Evolutionary conservation across 2,329 filamentous ascomycete species (phyloP), one percentile per base, ranked within the genome.

Genomic region (Aurifilum marmelostoma): DNA sequence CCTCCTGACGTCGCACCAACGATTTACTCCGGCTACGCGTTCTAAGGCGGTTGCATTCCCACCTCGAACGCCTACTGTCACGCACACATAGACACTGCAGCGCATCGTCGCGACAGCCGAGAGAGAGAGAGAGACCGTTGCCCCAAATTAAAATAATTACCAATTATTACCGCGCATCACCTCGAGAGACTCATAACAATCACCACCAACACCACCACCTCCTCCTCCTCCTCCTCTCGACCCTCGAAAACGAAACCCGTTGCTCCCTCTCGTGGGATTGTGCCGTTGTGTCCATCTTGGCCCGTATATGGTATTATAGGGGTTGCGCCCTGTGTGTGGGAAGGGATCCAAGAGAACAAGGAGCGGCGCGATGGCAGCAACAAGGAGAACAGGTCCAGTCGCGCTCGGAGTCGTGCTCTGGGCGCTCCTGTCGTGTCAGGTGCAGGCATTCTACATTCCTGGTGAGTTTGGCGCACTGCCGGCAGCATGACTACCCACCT

Each of bases 401-500:
- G 34, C 65, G 80, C 76, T 80, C 73, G 78, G 80, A 74, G 85
- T 82, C 76, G 76, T 89, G 47, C 72, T 87, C 66, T 79, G 87
- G 29, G 75, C 83, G 60, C 74, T 84, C 21, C 75, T 80, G 65
- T 73, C 86, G 67, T 84, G 84, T 41, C 82, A 83, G 69, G 81
- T 83, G 24, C 83, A 89, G 66, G 92, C 91, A 50, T 97, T 97
- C 79, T 97, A 97, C 79, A 91, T 97, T 74, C 93, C 93, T 75
- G 93, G 93, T 95, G 85, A 75, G 83, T 71, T 66, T 39, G 68
- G n/a, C n/a, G n/a, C n/a, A n/a, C n/a, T n/a, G n/a, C n/a, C n/a
- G 52, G 52, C 60, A 34, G 43, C 69, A 32, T 52, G 41, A 16
- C 14, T 29, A 65, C n/a, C n/a, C 18, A 21, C 32, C 37, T 3